These are phyloP conservation scores for Arthrobotrys pseudoclavata DNA, from an alignment of 2,329 filamentous ascomycete genomes.

Conservation along the genomic window DNA sequence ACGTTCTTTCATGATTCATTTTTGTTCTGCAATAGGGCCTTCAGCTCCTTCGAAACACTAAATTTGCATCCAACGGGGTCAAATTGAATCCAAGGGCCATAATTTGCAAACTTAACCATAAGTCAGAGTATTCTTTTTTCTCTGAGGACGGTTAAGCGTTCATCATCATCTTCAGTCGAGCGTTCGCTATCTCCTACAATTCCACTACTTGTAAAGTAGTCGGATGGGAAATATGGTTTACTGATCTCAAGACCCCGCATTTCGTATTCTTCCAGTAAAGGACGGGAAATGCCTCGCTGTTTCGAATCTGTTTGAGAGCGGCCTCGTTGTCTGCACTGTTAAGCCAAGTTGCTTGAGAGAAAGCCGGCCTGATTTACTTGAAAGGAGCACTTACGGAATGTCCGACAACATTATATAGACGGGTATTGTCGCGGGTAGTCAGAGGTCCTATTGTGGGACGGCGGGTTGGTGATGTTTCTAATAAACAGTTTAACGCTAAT, in stretches of 20 bases:
- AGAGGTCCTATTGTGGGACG: not conserved
- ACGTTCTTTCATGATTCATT: too few relatives aligned
- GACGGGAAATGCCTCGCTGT: slow-evolving; percentile 69
- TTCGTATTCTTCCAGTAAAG: slow-evolving; percentile 77
- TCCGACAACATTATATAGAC: not conserved
- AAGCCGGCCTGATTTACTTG: too few relatives aligned
- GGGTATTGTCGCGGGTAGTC: not conserved
- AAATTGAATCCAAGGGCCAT: slow-evolving; percentile 51
- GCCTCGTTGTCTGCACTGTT: too few relatives aligned
- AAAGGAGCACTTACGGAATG: not conserved
- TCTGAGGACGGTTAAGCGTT: slow-evolving; percentile 73
- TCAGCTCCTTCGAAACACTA: slow-evolving; percentile 64
- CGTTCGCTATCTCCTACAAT: too few relatives aligned
- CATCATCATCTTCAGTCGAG: slow-evolving; percentile 76
- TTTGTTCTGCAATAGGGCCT: too few relatives aligned
- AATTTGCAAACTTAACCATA: slow-evolving; percentile 68
- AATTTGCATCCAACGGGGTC: slow-evolving; percentile 65
- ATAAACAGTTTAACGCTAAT: too few relatives aligned
- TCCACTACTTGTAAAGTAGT: slow-evolving; percentile 38
- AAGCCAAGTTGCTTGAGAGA: not conserved
- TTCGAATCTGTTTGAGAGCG: slow-evolving; percentile 65
- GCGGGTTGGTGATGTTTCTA: too few relatives aligned
- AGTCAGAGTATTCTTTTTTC: slow-evolving; percentile 74
- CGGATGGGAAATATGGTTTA: slow-evolving; percentile 71
- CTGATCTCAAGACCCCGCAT: slow-evolving; percentile 76